Evolutionary conservation across 2,329 filamentous ascomycete genomes (phyloP), one percentile per base, ranked within the genome.

Genomic region (Trichoderma brevicompactum): DNA sequence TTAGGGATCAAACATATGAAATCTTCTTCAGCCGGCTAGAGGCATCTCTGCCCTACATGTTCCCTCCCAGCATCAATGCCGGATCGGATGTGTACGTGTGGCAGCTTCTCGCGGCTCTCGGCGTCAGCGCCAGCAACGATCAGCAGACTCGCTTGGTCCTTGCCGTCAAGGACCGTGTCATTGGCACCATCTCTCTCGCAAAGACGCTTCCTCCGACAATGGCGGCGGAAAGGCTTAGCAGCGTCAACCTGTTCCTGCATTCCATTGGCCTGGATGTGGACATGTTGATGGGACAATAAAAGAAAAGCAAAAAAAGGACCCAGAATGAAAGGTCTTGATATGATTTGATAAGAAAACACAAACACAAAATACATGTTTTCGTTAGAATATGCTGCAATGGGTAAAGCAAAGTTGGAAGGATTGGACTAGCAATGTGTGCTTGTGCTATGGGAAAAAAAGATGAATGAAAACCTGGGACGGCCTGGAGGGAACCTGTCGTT

Each of bases 231-330:
- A 89, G 94, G 66, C 82, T 97, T 65, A 89, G 90, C 66, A 97
- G 97, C 74, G 95, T 99, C 70, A 99, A 99, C 76, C 81, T 99
- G 64, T 99, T 99, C 78, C 97, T 99, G 94, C 90, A 93, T 74
- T 95, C 94, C 64, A 97, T 99, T 78, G 95, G 95, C n/a, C 84
- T 99, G 75, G 95, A 99, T 80, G 95, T 99, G 58, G 95, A 97
- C 72, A 79, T 89, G 59, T 78, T 88, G 67, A 77, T 88, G 67
- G 77, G 79, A 72, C 80, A 59, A 38, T 64, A 54, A 48, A 49
- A 38, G 17, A 7, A 66, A 62, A 52, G 65, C 65, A 48, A 46
- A 62, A 52, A 60, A 12, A 8, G n/a, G 46, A 36, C 48, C 48
- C 4, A 7, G 28, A 32, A 36, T 10, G 6, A 5, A 5, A 28